phyloP scores from a whole-genome alignment of 805 yeast genomes.

The Lachancea lanzarotensis region DNA sequence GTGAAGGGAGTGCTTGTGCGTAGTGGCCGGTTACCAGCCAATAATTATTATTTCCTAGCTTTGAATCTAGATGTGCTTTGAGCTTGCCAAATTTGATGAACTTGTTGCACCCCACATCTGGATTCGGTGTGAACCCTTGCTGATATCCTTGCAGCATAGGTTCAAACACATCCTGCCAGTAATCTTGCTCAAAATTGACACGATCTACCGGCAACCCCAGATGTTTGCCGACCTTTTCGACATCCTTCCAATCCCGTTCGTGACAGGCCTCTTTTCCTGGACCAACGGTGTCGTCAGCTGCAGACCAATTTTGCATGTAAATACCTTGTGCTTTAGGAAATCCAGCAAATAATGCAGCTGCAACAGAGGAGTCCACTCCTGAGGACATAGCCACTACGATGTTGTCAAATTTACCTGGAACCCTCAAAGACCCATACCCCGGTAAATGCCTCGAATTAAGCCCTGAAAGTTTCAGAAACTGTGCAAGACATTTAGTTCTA shows the following conservation, averaged over 20 bases:
- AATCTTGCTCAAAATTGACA: conserved; percentile 81
- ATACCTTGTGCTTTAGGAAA: conserved; percentile 66
- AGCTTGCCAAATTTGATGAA: conserved; percentile 83
- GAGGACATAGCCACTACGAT: conserved; percentile 89
- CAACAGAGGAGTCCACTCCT: conserved; percentile 92
- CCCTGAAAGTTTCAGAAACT: conserved; percentile 1
- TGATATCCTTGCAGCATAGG: conserved; percentile 80
- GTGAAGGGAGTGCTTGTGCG: conserved; percentile 50
- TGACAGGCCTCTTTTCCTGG: conserved; percentile 52
- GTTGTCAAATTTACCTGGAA: conserved; percentile 49
- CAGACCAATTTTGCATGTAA: conserved; percentile 91
- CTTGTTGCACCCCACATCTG: conserved; percentile 84
- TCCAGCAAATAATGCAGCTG: conserved; percentile 63
- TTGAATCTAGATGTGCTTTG: conserved; percentile 44
- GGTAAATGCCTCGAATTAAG: conserved; percentile 8
- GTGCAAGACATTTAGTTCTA: not conserved
- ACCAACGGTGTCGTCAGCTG: conserved; percentile 24
- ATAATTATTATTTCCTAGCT: conserved; percentile 43
- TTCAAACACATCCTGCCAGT: conserved; percentile 86
- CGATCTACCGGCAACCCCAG: conserved; percentile 64
- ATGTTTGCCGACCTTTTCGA: conserved; percentile 52
- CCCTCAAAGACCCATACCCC: conserved; percentile 13
- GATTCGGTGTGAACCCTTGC: conserved; percentile 83
- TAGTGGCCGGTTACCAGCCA: conserved; percentile 92
- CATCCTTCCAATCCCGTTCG: conserved; percentile 87